These are phyloP conservation scores for Oryza brachyantha DNA, from an alignment of 176 grass and related monocot species.

Conservation along the genomic window DNA sequence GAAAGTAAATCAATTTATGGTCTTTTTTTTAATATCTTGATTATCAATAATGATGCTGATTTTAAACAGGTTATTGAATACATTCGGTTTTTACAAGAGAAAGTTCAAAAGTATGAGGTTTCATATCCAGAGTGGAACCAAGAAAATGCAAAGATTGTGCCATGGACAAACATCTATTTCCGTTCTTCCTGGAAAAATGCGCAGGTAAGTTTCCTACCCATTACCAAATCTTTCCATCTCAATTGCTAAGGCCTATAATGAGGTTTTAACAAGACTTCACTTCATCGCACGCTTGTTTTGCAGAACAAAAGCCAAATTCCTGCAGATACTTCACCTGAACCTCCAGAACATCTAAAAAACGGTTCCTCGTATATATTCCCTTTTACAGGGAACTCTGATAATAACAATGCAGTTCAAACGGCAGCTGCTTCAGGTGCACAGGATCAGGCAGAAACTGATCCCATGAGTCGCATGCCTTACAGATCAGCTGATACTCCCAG, in stretches of 20 bases:
- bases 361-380: constrained; percentile 30
- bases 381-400: constrained; percentile 26
- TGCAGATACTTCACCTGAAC: constrained; percentile 40
- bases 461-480: constrained; percentile 14
- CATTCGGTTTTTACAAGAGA: constrained; percentile 87
- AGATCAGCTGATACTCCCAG: constrained; percentile 44
- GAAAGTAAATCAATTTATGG: background rate
- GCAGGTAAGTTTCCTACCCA: constrained; percentile 35
- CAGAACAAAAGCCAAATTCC: constrained; percentile 45
- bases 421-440: constrained; percentile 29
- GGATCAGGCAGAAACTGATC: constrained; percentile 32
- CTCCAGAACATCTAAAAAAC: constrained; percentile 53
- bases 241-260: background rate
- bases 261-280: background rate
- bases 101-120: constrained; percentile 61
- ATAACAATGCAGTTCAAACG: constrained; percentile 29
- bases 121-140: constrained; percentile 65
- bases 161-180: constrained; percentile 82
- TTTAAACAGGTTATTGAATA: constrained; percentile 70
- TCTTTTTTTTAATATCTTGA: constrained; percentile 5
- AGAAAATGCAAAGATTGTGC: constrained; percentile 70
- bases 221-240: background rate
- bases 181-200: constrained; percentile 86
- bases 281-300: background rate
- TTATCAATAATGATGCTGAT: background rate